phyloP scores from a whole-genome alignment of 768 basidiomycete species.

The Holtermannia corniformis region DNA sequence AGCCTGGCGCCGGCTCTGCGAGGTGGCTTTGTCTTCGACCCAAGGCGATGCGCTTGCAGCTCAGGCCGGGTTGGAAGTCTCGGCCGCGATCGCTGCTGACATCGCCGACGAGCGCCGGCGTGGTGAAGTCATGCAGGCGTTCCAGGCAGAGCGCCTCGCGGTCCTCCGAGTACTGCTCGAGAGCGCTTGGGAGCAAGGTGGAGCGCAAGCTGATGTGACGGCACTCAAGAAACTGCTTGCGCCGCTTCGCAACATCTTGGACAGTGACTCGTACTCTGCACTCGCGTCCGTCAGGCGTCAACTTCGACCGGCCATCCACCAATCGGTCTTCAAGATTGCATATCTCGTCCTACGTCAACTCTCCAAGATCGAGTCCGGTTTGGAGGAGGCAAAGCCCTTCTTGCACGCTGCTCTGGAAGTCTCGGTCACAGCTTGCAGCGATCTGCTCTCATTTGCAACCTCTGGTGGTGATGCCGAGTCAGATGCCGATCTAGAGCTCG shows the following conservation, averaged over 20 bases:
- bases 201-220: conserved; percentile 48
- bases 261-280: conserved; percentile 66
- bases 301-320: conserved; percentile 63
- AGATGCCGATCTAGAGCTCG: conserved; percentile 14
- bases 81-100: conserved; percentile 55
- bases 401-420: conserved; percentile 54
- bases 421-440: conserved; percentile 47
- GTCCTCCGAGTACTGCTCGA: conserved; percentile 71
- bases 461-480: background rate
- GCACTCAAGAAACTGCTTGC: conserved; percentile 56
- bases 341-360: conserved; percentile 66
- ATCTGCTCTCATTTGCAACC: background rate
- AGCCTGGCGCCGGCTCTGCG: conserved; percentile 66
- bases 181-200: conserved; percentile 55
- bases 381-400: conserved; percentile 52
- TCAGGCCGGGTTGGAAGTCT: conserved; percentile 51
- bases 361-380: conserved; percentile 48
- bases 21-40: conserved; percentile 56
- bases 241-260: conserved; percentile 56
- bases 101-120: conserved; percentile 59
- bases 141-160: conserved; percentile 65
- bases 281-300: conserved; percentile 61
- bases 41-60: conserved; percentile 55
- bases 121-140: conserved; percentile 75
- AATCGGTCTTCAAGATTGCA: conserved; percentile 63